Conservation (phyloP, 352 stramenopile species). For the Nannochloropsis limnetica region DNA sequence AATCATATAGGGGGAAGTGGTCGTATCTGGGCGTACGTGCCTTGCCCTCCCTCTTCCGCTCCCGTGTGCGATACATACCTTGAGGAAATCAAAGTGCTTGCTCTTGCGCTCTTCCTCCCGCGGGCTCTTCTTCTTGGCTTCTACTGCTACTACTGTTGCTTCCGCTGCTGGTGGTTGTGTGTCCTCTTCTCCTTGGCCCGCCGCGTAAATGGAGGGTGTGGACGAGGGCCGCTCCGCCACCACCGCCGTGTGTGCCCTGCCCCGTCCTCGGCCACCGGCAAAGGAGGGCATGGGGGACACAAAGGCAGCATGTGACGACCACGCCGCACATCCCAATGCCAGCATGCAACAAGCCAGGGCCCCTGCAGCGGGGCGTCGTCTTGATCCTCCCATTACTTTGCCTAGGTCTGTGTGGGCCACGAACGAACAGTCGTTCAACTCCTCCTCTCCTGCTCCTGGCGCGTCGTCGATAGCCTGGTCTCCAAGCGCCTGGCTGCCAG, state of each 20-base stretch:
- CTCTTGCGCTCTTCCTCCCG: slow-evolving; percentile 26
- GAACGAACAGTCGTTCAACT: slow-evolving; percentile 33
- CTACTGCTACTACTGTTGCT: neutral
- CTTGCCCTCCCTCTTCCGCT: neutral
- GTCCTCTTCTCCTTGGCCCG: neutral
- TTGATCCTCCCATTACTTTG: neutral
- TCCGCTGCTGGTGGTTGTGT: neutral
- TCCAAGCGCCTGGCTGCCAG: neutral
- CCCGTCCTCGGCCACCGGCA: neutral
- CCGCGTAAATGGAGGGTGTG: slow-evolving; percentile 8
- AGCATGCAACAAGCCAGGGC: neutral
- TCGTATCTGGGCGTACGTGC: neutral
- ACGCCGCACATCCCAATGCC: neutral
- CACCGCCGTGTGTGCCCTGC: slow-evolving; percentile 4
- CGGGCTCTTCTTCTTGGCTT: neutral
- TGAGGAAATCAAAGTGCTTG: slow-evolving; percentile 32
- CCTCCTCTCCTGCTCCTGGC: neutral
- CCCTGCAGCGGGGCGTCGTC: neutral
- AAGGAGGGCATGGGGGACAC: neutral
- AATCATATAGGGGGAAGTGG: neutral
- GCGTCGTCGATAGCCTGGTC: neutral
- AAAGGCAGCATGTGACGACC: slow-evolving; percentile 32
- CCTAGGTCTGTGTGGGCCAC: slow-evolving; percentile 16
- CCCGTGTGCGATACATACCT: neutral
- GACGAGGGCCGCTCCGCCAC: neutral